Base-by-base conservation (phyloP, 306 rosid species). In the Sicyos baderoa region DNA sequence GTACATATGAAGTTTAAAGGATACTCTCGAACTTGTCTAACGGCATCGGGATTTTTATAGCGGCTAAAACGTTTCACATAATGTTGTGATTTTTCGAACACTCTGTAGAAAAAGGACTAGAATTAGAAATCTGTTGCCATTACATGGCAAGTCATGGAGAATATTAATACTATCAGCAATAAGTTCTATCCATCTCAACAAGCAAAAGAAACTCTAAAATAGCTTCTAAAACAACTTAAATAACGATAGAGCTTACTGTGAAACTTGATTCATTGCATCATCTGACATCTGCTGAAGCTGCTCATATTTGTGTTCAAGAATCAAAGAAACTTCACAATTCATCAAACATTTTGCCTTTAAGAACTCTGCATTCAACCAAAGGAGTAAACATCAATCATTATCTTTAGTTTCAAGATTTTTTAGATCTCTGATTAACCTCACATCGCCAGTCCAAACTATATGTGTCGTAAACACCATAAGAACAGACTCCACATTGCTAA, bases 1-100 rank as follows among this genome's bases (percentile, higher is more conserved):
- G 9, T 56, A 9, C 11, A 27, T 54, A 7, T 19, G 22, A 25
- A 54, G 65, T 77, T 74, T 3, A 50, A 8, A 87, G 96, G 96
- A 92, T 89, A 92, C 97, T 92, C 97, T 83, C 97, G 85, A n/a
- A 92, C 97, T 89, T 92, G 97, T 80, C 96, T 84, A 42, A 92
- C 95, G 56, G 97, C 97, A 83, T 89, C 96, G 0, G 96, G 96
- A 78, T 89, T 92, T 81, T 89, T 92, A 40, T 89, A 89, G 23
- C 96, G 95, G 84, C 97, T 92, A 64, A 92, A 89, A 12, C 92
- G 96, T 86, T 89, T 92, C 80, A 92, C 97, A 76, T 89, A 92
- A 81, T 92, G 97, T 83, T 85, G 73, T 22, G 97, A 92, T 83
- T 92, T 92, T 73, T 92, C 97, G 78, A 92, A 92, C 67, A 92